Conservation (phyloP, 345 rosid species). For the Garcia nutans region DNA sequence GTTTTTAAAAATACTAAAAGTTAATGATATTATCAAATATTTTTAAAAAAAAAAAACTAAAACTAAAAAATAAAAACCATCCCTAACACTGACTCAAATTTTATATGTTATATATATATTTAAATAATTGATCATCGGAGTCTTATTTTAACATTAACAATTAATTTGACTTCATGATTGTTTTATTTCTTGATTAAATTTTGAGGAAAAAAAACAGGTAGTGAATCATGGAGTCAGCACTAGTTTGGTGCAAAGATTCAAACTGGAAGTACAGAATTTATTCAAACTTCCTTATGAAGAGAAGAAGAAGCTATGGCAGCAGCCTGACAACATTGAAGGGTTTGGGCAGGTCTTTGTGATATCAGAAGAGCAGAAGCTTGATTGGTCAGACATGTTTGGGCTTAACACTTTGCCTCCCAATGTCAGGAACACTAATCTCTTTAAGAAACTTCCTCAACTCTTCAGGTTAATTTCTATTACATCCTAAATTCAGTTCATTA, state of each 20-base stretch:
- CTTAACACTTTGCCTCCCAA: conserved; percentile 37
- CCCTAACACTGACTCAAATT: too few relatives aligned
- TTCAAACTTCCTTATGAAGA: conserved; percentile 45
- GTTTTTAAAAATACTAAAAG: too few relatives aligned
- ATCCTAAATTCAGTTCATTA: not conserved
- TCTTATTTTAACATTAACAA: too few relatives aligned
- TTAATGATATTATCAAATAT: too few relatives aligned
- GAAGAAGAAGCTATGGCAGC: conserved; percentile 52
- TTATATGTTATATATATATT: too few relatives aligned
- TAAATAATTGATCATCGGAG: too few relatives aligned
- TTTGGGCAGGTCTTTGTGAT: conserved; percentile 52
- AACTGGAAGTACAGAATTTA: conserved; percentile 35
- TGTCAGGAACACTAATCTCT: conserved; percentile 30
- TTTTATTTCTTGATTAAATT: not conserved
- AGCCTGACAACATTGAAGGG: conserved; percentile 45
- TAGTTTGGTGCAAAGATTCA: conserved; percentile 38
- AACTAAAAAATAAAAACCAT: too few relatives aligned
- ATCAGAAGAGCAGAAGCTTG: conserved; percentile 54
- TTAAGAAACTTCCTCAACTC: conserved; percentile 38
- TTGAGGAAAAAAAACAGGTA: conserved; percentile 12
- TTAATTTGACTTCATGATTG: too few relatives aligned
- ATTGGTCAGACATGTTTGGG: conserved; percentile 56
- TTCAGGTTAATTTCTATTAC: conserved; percentile 31
- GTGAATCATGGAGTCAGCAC: conserved; percentile 43
- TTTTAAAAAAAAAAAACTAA: too few relatives aligned